Conservation (phyloP, 176 grass and related monocot genomes). For the Otatea glauca region DNA sequence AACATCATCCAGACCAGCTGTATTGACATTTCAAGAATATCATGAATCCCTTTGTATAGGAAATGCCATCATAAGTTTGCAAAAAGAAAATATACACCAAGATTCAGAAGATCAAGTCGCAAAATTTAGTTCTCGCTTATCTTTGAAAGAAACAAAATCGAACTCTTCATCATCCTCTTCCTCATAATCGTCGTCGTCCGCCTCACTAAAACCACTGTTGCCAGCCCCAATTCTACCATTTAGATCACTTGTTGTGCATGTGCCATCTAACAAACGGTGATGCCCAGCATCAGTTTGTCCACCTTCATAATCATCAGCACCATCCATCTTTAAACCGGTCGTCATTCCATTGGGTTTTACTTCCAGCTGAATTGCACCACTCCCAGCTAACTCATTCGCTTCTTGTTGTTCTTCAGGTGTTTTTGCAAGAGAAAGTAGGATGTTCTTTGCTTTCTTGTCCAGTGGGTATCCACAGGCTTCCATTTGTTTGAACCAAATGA, state of each 20-base stretch:
- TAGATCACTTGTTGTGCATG: conserved; percentile 32
- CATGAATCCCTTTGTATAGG: conserved; percentile 31
- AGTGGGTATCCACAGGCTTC: conserved; percentile 60
- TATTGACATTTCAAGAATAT: conserved; percentile 40
- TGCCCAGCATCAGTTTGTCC: conserved; percentile 32
- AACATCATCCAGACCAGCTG: conserved; percentile 19
- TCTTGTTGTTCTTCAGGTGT: conserved; percentile 73
- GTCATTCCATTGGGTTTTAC: conserved; percentile 24
- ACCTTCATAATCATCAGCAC: conserved; percentile 31
- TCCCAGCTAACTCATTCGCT: conserved; percentile 72
- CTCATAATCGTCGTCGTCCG: conserved; percentile 48
- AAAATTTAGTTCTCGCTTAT: conserved; percentile 64
- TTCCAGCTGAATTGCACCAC: conserved; percentile 52
- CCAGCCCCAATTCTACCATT: conserved; percentile 37
- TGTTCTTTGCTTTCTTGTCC: conserved; percentile 87
- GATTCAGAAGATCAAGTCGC: conserved; percentile 42
- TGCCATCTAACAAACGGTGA: conserved; percentile 13
- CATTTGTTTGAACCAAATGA: conserved; percentile 91
- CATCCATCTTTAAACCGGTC: conserved; percentile 26
- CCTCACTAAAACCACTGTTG: conserved; percentile 48
- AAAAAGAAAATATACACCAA: conserved; percentile 50
- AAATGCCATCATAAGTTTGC: conserved; percentile 32
- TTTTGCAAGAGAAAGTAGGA: conserved; percentile 76
- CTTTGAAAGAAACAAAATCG: conserved; percentile 74
- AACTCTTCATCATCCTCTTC: conserved; percentile 62